A percentile compares a stretch with the other conserved stretches of the same genome.
Evolutionary conservation across 768 basidiomycete genomes (phyloP).

Genomic region (Jaapia argillacea): DNA sequence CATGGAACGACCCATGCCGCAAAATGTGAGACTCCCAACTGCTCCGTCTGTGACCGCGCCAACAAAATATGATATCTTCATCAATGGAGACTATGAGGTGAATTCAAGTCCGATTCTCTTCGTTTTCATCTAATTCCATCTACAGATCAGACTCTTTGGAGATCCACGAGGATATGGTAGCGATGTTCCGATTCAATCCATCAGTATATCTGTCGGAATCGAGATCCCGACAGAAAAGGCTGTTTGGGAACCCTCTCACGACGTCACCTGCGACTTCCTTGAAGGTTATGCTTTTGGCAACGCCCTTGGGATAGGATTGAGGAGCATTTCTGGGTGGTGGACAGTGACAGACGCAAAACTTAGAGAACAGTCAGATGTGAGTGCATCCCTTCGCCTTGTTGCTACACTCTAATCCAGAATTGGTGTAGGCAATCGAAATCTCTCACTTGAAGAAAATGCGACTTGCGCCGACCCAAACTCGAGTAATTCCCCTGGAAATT

Average conservation of each 20-base stretch:
- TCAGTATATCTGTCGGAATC: conserved; percentile 39
- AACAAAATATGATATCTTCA: conserved; percentile 55
- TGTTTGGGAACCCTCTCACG: conserved; percentile 36
- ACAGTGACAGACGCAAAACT: conserved; percentile 24
- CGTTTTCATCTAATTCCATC: conserved; percentile 1
- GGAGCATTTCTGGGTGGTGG: conserved; percentile 47
- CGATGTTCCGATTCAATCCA: conserved; percentile 41
- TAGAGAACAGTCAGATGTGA: conserved; percentile 8
- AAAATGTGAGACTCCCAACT: conserved; percentile 38
- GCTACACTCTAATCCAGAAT: conserved; percentile 1
- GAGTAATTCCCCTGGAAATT: conserved; percentile 45
- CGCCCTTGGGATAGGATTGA: conserved; percentile 54
- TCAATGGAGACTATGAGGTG: conserved; percentile 83
- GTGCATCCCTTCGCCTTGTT: conserved; percentile 2
- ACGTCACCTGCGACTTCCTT: conserved; percentile 59
- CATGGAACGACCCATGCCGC: conserved; percentile 41
- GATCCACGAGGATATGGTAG: conserved; percentile 41
- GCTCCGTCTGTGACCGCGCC: conserved; percentile 29
- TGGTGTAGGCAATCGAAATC: conserved; percentile 11
- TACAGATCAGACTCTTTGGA: conserved; percentile 75
- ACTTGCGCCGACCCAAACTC: conserved; percentile 55
- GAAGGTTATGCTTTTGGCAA: conserved; percentile 69
- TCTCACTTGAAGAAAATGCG: conserved; percentile 16
- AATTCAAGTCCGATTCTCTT: conserved; percentile 1
- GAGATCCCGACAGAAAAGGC: conserved; percentile 22